Percentiles rank a stretch among this genome's conserved stretches.
phyloP scores from a whole-genome alignment of 768 basidiomycete species.

The Trichaptum fuscoviolaceum region DNA sequence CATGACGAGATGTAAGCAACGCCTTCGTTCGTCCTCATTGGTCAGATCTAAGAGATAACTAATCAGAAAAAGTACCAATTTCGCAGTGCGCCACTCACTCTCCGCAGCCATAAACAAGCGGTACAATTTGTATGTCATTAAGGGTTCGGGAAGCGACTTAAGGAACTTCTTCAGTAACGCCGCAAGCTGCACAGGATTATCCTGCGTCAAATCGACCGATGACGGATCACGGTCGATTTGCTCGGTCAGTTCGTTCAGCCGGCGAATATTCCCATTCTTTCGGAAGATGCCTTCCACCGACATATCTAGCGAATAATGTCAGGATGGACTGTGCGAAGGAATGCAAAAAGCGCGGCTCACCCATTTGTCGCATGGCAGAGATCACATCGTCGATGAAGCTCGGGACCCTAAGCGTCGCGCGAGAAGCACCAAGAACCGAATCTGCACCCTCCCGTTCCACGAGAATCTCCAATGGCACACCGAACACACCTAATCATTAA shows the following conservation, averaged over 20 bases:
- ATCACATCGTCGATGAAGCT: constrained; percentile 98
- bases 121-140: constrained; percentile 93
- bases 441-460: constrained; percentile 96
- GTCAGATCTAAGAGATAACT: constrained; percentile 50
- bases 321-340: constrained; percentile 8
- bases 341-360: constrained; percentile 40
- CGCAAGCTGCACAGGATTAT: constrained; percentile 96
- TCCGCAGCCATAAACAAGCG: constrained; percentile 83
- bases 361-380: constrained; percentile 99
- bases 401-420: constrained; percentile 80
- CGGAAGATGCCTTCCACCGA: constrained; percentile 98
- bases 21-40: constrained; percentile 69
- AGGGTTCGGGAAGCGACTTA: constrained; percentile 91
- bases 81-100: constrained; percentile 45
- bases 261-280: constrained; percentile 95
- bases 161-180: constrained; percentile 97
- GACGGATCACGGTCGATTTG: constrained; percentile 91
- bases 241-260: constrained; percentile 86
- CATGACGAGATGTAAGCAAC: constrained; percentile 80
- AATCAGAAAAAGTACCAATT: constrained; percentile 14
- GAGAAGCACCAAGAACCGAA: constrained; percentile 85
- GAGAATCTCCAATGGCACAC: constrained; percentile 85
- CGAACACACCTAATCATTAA: constrained; percentile 69
- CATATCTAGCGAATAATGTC: constrained; percentile 55
- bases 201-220: constrained; percentile 86